These are phyloP conservation scores for Trifolium fragiferum DNA, from an alignment of 306 rosid genomes.

Conservation along the genomic window DNA sequence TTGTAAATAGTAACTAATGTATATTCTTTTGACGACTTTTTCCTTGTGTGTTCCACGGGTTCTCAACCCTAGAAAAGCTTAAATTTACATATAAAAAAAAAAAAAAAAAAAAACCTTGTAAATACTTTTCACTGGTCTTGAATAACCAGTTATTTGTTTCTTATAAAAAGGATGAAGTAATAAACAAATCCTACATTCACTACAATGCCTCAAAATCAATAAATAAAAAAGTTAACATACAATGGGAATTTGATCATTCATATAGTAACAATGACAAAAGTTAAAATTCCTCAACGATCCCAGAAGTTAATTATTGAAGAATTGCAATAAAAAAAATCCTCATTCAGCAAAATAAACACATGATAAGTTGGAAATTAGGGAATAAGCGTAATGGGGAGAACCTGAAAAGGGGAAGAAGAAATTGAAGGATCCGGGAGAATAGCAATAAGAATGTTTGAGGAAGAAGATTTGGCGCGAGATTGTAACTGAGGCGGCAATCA, in stretches of 20 bases:
- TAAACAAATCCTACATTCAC: too few relatives aligned
- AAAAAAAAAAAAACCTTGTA: too few relatives aligned
- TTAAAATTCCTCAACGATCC: neutral
- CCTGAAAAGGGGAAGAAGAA: slow-evolving; percentile 42
- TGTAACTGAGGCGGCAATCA: neutral
- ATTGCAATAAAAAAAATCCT: neutral
- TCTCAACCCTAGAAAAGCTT: neutral
- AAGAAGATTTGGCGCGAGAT: neutral
- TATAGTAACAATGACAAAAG: neutral
- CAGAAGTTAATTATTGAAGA: neutral
- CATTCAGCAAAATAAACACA: neutral
- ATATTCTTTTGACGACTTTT: neutral
- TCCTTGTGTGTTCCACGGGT: neutral
- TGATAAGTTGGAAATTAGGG: too few relatives aligned
- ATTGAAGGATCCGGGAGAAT: neutral
- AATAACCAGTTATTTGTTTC: neutral
- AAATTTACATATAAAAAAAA: neutral
- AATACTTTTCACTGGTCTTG: neutral
- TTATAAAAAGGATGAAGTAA: too few relatives aligned
- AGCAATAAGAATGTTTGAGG: neutral
- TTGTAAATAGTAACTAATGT: neutral
- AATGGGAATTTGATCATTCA: neutral
- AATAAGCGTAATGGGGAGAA: neutral
- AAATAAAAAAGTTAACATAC: neutral
- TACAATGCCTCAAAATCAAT: neutral